Evolutionary conservation across 2,329 filamentous ascomycete species (phyloP), one percentile per base, ranked within the genome.

Genomic region (Colletotrichum sublineola): DNA sequence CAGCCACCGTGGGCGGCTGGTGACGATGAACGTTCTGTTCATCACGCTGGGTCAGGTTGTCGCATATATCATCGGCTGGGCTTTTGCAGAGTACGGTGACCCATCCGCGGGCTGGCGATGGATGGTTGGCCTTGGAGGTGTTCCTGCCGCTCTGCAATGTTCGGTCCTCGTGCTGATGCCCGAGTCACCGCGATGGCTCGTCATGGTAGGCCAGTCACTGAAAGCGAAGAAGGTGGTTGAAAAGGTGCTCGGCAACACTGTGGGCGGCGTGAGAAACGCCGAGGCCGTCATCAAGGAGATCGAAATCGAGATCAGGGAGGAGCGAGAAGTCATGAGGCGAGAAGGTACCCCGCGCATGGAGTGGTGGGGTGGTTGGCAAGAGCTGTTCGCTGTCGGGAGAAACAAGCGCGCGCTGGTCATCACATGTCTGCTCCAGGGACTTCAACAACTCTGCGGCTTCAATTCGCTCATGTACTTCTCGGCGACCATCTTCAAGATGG

Each of bases 401-500:
- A 93, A 94, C 77, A 85, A 92, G 63, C 89, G 94, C 73, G 95
- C 96, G 0, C 81, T 98, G 78, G 88, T 88, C 0, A 96, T 98
- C 79, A 94, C 95, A 1, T 97, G 95, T 81, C 88, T 96, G 75
- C 86, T 98, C 2, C 95, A 98, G 78, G 94, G 91, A 0, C 84
- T 97, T 8, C 96, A 98, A 82, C 96, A 98, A 80, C 87, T 97
- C 1, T 96, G 93, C 77, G 95, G 94, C 1, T 96, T 96, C 56
- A 97, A 97, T 83, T 95, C 93, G 14, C 86, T 97, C 40, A 97
- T 97, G 94, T 97, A 97, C 82, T 97, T 94, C 79, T 94, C 93
- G 0, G 93, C 93, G 5, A 95, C 93, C 9, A 94, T 96, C 40
- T 96, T 96, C 79, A 88, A 89, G 3, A 86, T 94, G 42, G 87